These are phyloP conservation scores for Aspergillus carlsbadensis DNA, from an alignment of 495 filamentous ascomycete species.

Conservation along the genomic window DNA sequence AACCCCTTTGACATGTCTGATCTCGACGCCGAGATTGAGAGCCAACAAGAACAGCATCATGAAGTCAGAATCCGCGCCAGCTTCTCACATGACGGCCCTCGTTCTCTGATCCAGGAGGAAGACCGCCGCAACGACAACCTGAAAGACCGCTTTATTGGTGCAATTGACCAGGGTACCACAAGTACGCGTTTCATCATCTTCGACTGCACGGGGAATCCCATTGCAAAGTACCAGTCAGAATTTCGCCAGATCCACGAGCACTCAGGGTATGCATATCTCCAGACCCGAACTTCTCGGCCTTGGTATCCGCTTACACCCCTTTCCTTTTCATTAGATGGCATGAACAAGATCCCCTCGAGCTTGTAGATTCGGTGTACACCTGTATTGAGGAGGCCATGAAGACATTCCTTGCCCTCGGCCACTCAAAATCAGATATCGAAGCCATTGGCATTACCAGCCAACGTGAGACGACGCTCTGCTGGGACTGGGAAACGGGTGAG, in stretches of 20 bases:
- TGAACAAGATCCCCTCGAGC: constrained; percentile 84
- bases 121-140: constrained; percentile 32
- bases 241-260: constrained; percentile 87
- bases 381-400: constrained; percentile 84
- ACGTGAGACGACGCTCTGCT: constrained; percentile 88
- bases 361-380: constrained; percentile 73
- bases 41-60: constrained; percentile 23
- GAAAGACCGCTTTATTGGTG: constrained; percentile 58
- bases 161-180: constrained; percentile 92
- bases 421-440: constrained; percentile 71
- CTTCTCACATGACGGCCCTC: constrained; percentile 40
- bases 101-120: constrained; percentile 43
- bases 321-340: constrained; percentile 66
- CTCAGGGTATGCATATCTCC: constrained; percentile 67
- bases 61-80: constrained; percentile 28
- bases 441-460: constrained; percentile 93
- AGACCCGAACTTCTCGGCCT: not conserved
- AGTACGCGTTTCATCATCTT: constrained; percentile 93
- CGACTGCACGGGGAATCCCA: constrained; percentile 72
- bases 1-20: constrained; percentile 44
- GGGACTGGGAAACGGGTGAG: constrained; percentile 85
- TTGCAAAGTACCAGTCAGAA: constrained; percentile 87
- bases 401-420: constrained; percentile 68
- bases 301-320: constrained; percentile 12
- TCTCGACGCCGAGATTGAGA: constrained; percentile 32